These are phyloP conservation scores for Sanghuangporus weigelae DNA, from an alignment of 1,284 basidiomycete species.

Conservation along the genomic window DNA sequence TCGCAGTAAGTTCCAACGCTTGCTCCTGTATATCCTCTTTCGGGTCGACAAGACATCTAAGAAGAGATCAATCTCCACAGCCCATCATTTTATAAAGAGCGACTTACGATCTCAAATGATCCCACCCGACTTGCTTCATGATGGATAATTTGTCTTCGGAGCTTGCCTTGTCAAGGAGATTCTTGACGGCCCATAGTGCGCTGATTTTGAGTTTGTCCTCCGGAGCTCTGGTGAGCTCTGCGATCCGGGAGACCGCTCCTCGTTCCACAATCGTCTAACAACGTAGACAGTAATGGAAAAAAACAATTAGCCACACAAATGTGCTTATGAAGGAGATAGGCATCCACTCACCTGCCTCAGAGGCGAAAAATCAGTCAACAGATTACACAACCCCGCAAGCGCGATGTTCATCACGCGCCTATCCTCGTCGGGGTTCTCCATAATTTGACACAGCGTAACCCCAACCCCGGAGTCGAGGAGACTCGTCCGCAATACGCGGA, in stretches of 20 bases:
- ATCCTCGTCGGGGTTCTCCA: constrained; percentile 55
- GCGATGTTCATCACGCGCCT: constrained; percentile 69
- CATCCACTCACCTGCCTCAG: constrained; percentile 52
- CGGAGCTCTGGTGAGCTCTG: constrained; percentile 45
- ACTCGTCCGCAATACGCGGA: constrained; percentile 75
- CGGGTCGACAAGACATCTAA: constrained; percentile 44
- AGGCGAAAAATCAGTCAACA: constrained; percentile 84
- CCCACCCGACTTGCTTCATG: constrained; percentile 64
- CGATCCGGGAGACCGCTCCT: constrained; percentile 59
- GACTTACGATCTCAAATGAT: constrained; percentile 44
- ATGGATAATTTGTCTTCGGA: constrained; percentile 55
- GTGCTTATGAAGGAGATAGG: not conserved
- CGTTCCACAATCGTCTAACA: constrained; percentile 54
- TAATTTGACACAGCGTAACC: constrained; percentile 57
- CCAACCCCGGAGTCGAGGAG: constrained; percentile 80
- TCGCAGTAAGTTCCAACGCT: constrained; percentile 54
- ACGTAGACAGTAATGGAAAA: not conserved
- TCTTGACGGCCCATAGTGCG: constrained; percentile 80
- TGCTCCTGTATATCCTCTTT: constrained; percentile 60
- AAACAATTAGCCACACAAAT: constrained; percentile 2
- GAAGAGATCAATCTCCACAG: not conserved
- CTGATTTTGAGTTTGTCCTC: constrained; percentile 59
- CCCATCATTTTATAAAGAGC: not conserved
- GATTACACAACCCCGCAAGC: constrained; percentile 74
- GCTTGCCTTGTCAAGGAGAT: constrained; percentile 60